Base-by-base conservation (phyloP, 805 yeast species). In the Yamadazyma laniorum region DNA sequence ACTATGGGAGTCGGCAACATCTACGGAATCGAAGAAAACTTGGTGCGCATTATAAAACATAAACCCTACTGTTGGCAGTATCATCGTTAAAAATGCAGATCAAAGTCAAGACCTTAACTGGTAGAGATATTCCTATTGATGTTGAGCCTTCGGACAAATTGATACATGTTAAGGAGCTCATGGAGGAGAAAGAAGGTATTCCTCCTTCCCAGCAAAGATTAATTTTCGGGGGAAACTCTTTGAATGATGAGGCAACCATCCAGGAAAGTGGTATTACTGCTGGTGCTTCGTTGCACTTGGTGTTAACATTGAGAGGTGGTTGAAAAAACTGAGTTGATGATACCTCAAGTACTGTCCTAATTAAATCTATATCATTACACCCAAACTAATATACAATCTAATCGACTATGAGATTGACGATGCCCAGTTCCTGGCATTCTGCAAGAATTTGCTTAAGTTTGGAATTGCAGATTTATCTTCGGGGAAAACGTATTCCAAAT, bases 121-220 rank as follows among this genome's bases (percentile, higher is more conserved):
- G 95, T 5, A 80, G 88, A 66, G 87, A 82, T 77, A 84, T 84
- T 52, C 78, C 84, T 42, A 77, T 85, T 44, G 88, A 83, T 49
- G 77, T 85, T 27, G 90, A 83, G 49, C 77, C 86, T 33, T 53
- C 72, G 6, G 89, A 83, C 52, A 77, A 72, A 56, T 73, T 86
- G 42, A 74, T 79, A 44, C 77, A 83, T 34, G 80, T 91, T 63
- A 91, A 91, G 63, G 97, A 91, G 58, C 77, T 84, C 57, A 79
- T 91, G 67, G 98, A 93, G 60, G 96, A 91, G 56, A 87, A 87
- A 53, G 98, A 91, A 59, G 99, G 98, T 2, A 91, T 91, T 39
- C 96, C 98, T 2, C 97, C 98, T 8, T 80, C 85, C 21, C 99
- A 91, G 65, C 99, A 93, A 63, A 78, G 96, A 50, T 78, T 91